Evolutionary conservation across 306 rosid species (phyloP).

Genomic region (Albizia julibrissin): DNA sequence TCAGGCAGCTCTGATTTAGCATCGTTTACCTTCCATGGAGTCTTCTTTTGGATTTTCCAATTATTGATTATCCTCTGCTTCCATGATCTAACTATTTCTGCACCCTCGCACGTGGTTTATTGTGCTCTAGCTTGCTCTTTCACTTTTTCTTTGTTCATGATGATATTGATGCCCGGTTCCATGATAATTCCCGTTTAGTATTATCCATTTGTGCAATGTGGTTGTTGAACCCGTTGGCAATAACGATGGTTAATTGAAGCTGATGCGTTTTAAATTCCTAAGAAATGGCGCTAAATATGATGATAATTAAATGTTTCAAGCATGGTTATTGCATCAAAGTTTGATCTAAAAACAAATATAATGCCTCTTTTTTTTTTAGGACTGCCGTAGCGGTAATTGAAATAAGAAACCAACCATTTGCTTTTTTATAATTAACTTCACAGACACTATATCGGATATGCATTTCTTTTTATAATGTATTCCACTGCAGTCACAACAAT

Average conservation of each 20-base stretch:
- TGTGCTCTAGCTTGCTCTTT: neutral
- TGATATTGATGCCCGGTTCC: neutral
- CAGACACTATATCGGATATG: neutral
- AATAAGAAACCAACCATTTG: conserved; percentile 9
- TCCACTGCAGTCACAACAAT: neutral
- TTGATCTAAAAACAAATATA: neutral
- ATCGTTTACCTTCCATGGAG: conserved; percentile 21
- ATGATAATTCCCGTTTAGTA: neutral
- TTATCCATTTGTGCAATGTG: neutral
- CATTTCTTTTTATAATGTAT: neutral
- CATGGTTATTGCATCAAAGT: neutral
- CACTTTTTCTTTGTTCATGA: neutral
- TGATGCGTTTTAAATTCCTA: neutral
- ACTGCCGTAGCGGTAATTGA: neutral
- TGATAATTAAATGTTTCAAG: neutral
- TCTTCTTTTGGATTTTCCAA: neutral
- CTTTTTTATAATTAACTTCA: conserved; percentile 13
- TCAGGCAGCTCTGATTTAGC: conserved; percentile 26
- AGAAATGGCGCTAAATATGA: neutral
- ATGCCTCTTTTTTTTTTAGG: neutral
- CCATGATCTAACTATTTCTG: neutral
- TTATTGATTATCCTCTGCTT: neutral
- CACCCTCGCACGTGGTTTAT: neutral
- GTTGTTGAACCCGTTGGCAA: conserved; percentile 13
- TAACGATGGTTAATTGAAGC: neutral